Conservation (phyloP, 768 basidiomycete species). For the Tulasnella sp. region DNA sequence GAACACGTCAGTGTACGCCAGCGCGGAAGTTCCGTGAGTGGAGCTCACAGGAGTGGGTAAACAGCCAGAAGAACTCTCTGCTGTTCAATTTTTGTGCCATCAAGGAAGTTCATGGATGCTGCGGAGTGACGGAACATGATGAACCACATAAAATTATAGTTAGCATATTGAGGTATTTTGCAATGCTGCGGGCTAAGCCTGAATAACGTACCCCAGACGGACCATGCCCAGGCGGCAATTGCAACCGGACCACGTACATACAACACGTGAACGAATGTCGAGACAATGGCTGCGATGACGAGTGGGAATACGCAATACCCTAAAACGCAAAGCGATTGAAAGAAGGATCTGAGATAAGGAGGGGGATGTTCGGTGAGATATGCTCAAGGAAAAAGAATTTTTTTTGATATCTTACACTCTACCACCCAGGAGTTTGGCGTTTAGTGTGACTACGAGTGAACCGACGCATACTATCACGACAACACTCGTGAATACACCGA, state of each 20-base stretch:
- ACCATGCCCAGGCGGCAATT: slow-evolving; percentile 85
- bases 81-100: slow-evolving; percentile 85
- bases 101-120: slow-evolving; percentile 93
- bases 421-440: slow-evolving; percentile 57
- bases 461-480: slow-evolving; percentile 86
- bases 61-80: slow-evolving; percentile 85
- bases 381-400: background rate
- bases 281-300: slow-evolving; percentile 75
- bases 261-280: slow-evolving; percentile 72
- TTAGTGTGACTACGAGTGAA: slow-evolving; percentile 83
- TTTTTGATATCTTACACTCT: slow-evolving; percentile 53
- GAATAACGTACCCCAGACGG: slow-evolving; percentile 75
- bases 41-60: slow-evolving; percentile 82
- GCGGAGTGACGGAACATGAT: background rate
- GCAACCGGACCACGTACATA: slow-evolving; percentile 82
- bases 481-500: slow-evolving; percentile 88
- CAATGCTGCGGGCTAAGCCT: background rate
- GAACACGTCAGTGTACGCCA: slow-evolving; percentile 10
- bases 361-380: background rate
- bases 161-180: too few species aligned
- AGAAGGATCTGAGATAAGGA: slow-evolving; percentile 55
- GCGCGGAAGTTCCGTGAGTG: slow-evolving; percentile 8
- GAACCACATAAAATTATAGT: background rate
- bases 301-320: slow-evolving; percentile 94
- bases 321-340: slow-evolving; percentile 87